Conservation (phyloP, 2,329 filamentous ascomycete genomes). For the Alternaria gaisen region DNA sequence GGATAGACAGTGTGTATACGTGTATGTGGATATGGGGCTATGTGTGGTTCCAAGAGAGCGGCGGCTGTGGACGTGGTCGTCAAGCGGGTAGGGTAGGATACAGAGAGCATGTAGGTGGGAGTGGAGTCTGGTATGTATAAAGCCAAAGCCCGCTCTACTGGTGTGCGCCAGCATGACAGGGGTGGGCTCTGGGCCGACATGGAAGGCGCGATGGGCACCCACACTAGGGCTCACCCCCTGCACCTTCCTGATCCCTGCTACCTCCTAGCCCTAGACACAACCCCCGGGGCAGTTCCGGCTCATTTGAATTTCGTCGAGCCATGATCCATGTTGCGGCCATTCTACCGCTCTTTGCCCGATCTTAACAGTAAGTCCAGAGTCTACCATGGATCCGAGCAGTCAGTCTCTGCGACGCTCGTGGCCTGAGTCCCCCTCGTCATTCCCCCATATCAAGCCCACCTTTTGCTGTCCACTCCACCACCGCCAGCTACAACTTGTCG, state of each 20-base stretch:
- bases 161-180: conserved; percentile 20
- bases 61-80: conserved; percentile 1
- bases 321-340: conserved; percentile 18
- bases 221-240: conserved; percentile 26
- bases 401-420: conserved; percentile 20
- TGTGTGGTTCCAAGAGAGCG: neutral
- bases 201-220: conserved; percentile 29
- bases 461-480: neutral
- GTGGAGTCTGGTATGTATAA: conserved; percentile 36
- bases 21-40: neutral
- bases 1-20: conserved; percentile 9
- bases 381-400: conserved; percentile 1
- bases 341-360: conserved; percentile 18
- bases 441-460: neutral
- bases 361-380: neutral
- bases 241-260: conserved; percentile 10
- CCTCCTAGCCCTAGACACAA: conserved; percentile 20
- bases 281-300: conserved; percentile 20
- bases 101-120: conserved; percentile 13
- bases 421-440: neutral
- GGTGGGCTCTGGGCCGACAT: conserved; percentile 30
- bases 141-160: conserved; percentile 19
- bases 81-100: neutral
- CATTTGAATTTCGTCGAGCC: conserved; percentile 1
- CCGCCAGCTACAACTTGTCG: conserved; percentile 6